Percentiles rank a stretch among this genome's conserved stretches.
phyloP scores from a whole-genome alignment of 176 grass and related monocot species.

The Paspalum notatum region DNA sequence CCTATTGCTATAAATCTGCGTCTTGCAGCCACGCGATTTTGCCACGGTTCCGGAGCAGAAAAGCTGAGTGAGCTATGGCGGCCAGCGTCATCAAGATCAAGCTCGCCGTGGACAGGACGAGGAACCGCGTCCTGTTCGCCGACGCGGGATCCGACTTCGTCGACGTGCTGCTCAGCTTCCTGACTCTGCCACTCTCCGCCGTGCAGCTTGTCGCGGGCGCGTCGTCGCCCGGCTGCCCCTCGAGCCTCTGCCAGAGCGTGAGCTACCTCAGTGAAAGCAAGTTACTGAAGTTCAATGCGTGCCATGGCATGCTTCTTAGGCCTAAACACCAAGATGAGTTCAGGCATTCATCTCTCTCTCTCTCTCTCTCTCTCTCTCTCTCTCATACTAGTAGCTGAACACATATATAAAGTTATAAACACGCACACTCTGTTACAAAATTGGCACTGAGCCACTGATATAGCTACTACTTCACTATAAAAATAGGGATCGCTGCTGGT shows the following conservation, averaged over 20 bases:
- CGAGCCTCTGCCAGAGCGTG: conserved; percentile 13
- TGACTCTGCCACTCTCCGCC: conserved; percentile 14
- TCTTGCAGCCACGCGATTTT: not conserved
- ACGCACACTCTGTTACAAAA: no score
- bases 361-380: not conserved
- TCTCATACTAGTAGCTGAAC: not conserved
- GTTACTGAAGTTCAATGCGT: not conserved
- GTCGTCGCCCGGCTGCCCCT: conserved; percentile 17
- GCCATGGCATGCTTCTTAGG: conserved; percentile 12
- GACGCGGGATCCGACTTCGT: conserved; percentile 39
- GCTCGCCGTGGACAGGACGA: conserved; percentile 20
- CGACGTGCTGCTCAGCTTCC: conserved; percentile 30
- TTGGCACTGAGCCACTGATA: no score
- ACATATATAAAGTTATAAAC: no score
- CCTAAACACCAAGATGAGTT: not conserved
- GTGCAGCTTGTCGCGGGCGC: not conserved
- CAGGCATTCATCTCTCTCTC: not conserved
- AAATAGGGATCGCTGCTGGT: not conserved
- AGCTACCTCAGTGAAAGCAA: not conserved
- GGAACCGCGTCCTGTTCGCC: conserved; percentile 22
- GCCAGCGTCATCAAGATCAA: conserved; percentile 1
- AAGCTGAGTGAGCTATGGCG: not conserved
- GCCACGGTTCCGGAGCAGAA: not conserved
- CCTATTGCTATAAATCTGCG: no score
- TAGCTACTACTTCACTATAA: no score